These are phyloP conservation scores for Neobulgaria alba DNA, from an alignment of 2,329 filamentous ascomycete species.

Conservation along the genomic window DNA sequence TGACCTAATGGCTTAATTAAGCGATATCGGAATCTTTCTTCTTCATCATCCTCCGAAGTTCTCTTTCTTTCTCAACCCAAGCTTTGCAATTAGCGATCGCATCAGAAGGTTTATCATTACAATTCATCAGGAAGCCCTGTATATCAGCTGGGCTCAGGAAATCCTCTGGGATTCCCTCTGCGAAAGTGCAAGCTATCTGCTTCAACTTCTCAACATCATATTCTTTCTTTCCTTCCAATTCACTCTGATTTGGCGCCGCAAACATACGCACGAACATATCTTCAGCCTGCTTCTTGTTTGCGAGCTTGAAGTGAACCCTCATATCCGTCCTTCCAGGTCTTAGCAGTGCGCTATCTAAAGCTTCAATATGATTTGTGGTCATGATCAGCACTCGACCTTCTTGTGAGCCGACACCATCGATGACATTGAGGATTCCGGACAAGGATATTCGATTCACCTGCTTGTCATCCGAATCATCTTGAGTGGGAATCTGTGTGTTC, in stretches of 20 bases:
- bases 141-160: not conserved
- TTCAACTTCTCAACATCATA: not conserved
- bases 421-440: slow-evolving; percentile 55
- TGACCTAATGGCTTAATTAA: too few relatives aligned
- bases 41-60: not conserved
- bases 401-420: slow-evolving; percentile 56
- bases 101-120: not conserved
- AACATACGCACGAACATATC: slow-evolving; percentile 6
- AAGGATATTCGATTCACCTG: slow-evolving; percentile 23
- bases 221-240: not conserved
- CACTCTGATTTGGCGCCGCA: not conserved
- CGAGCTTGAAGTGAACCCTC: slow-evolving; percentile 75
- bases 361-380: slow-evolving; percentile 75
- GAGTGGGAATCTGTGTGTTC: not conserved
- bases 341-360: slow-evolving; percentile 74
- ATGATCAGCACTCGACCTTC: slow-evolving; percentile 42
- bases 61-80: not conserved
- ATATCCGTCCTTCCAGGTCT: slow-evolving; percentile 86
- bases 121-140: not conserved
- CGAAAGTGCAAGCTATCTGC: not conserved
- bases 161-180: not conserved
- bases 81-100: not conserved
- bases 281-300: slow-evolving; percentile 27
- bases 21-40: too few relatives aligned
- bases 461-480: not conserved